Base-by-base conservation (phyloP, 2,329 filamentous ascomycete species). In the Exophiala viscosa region DNA sequence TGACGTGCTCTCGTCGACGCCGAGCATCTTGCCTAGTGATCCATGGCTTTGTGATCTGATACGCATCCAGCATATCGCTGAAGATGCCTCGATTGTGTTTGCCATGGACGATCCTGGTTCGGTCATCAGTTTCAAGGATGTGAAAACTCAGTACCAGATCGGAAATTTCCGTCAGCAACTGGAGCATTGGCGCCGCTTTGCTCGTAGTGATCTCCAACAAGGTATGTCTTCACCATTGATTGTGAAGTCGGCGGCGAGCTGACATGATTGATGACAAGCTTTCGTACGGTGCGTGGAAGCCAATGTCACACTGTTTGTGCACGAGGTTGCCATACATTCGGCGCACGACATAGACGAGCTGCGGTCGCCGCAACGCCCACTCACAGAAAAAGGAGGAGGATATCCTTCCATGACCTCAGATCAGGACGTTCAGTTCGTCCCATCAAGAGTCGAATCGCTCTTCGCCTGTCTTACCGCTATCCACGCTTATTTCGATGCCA, bases 301-400 rank as follows among this genome's bases (percentile, higher is more conserved):
- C 59, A 77, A 84, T 1, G 65, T 87, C 18, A 85, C 76, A 55
- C 72, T 90, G 3, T 89, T 87, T 65, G 83, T 90, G 72, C 85
- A 91, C 65, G 88, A 91, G 67, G 80, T 87, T 48, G 83, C 81
- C 2, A 78, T 90, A 52, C 84, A 88, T 59, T 74, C 80, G 6
- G 83, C 87, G 46, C 78, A 81, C 58, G 74, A 73, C 14, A 73
- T 76, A 2, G 76, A 81, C 8, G 77, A 83, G 15, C 36, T 58
- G 9, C 52, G 55, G 5, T 41, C 49, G 15, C 55, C 55, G 7
- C 43, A 53, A 14, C 52, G 1, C 82, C 60, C 32, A 3, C 78
- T 38, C 83, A 80, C n/a, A 82, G 84, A 59, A 75, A 90, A 1
- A 82, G 82, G 17, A 79, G 80, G 54, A 77, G 90, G 17, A 83